Evolutionary conservation across 306 rosid genomes (phyloP), one percentile per base, ranked within the genome.

Genomic region (Castanopsis chinensis): DNA sequence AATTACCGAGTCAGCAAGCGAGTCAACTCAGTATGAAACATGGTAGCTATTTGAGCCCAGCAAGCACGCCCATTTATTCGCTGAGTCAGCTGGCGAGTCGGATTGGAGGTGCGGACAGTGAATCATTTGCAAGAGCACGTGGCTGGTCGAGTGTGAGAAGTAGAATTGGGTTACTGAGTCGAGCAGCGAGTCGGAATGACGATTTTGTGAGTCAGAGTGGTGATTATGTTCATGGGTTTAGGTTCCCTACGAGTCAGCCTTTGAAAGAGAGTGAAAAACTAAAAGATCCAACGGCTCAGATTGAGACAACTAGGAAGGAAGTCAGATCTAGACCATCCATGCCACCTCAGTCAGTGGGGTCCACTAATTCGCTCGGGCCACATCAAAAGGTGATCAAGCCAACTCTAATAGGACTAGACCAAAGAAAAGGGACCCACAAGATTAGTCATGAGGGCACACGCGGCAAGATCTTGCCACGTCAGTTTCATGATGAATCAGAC

Each of bases 181-280:
- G 55, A 69, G 63, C 75, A 68, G 75, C 20, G 14, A 73, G 78
- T 23, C 43, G 68, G 57, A 61, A 78, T 33, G 68, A 63, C 68
- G n/a, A 69, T 51, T 72, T 76, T 55, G 25, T 41, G 58, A 80
- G 75, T 75, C 80, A 76, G 49, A 41, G 75, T 17, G 77, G 86
- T 32, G 82, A 87, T 20, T 82, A 73, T 67, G 86, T 91, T 27
- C 90, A 81, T 0, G 92, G 93, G 18, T 79, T 87, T 17, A 83
- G 92, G 83, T 83, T 93, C 35, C 85, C 91, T 60, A 56, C 73
- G 41, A 71, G 71, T 76, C 83, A 56, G 64, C 51, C 41, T 76
- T 23, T 58, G 49, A 43, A 68, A 15, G 57, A 85, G 61, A 63
- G 20, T 59, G 69, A 64, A 57, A 74, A 25, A 58, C 70, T 33